These are phyloP conservation scores for Monilinia laxa DNA, from an alignment of 2,329 filamentous ascomycete genomes.

Conservation along the genomic window DNA sequence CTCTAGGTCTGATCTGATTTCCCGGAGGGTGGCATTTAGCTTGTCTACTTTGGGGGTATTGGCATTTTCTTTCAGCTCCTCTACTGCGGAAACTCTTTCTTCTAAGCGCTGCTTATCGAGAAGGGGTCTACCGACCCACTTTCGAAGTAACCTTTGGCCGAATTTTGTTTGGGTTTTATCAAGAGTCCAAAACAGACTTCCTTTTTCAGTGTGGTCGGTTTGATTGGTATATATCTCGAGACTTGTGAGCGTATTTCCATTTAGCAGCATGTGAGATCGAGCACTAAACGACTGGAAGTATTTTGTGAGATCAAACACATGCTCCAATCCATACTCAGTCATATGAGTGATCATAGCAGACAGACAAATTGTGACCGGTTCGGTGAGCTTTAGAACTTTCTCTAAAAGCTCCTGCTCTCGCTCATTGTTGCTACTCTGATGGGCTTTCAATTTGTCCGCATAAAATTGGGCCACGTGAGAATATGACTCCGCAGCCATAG, in stretches of 20 bases:
- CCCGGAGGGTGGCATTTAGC: slow-evolving; percentile 68
- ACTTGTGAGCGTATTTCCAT: slow-evolving; percentile 90
- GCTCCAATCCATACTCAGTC: slow-evolving; percentile 86
- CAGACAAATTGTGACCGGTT: slow-evolving; percentile 84
- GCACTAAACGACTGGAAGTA: slow-evolving; percentile 97
- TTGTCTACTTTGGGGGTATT: slow-evolving; percentile 69
- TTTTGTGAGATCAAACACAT: slow-evolving; percentile 93
- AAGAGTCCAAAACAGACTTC: slow-evolving; percentile 92
- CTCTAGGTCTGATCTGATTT: slow-evolving; percentile 79
- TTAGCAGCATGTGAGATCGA: slow-evolving; percentile 91
- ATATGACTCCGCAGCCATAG: slow-evolving; percentile 78
- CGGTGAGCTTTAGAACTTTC: slow-evolving; percentile 80
- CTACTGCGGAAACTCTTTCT: slow-evolving; percentile 77
- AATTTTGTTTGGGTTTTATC: slow-evolving; percentile 90
- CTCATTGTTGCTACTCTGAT: slow-evolving; percentile 52
- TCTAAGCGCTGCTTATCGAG: slow-evolving; percentile 74
- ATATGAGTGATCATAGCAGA: slow-evolving; percentile 96
- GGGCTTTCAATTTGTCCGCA: slow-evolving; percentile 73
- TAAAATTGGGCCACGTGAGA: slow-evolving; percentile 94
- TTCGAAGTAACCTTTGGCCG: slow-evolving; percentile 81
- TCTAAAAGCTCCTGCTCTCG: slow-evolving; percentile 69
- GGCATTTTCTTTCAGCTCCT: slow-evolving; percentile 74
- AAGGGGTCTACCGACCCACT: slow-evolving; percentile 91
- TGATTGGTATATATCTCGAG: slow-evolving; percentile 95
- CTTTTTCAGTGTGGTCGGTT: slow-evolving; percentile 80